A percentile compares a stretch with the other conserved stretches of the same genome.
These are phyloP conservation scores for Pseudisothecium myosuroides DNA, from an alignment of 225 moss, liverwort and hornwort genomes.

Conservation along the genomic window DNA sequence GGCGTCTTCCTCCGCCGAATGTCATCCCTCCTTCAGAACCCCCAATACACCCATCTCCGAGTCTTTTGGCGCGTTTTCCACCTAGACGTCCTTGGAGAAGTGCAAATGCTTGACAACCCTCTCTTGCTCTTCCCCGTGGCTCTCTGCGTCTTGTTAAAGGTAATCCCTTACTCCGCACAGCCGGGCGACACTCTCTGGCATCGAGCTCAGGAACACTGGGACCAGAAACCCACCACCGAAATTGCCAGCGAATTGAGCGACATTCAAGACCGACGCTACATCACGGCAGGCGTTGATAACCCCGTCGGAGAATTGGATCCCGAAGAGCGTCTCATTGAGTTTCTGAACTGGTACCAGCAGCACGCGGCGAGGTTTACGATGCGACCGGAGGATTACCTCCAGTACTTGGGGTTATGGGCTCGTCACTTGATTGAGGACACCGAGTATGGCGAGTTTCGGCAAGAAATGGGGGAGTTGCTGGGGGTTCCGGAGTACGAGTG, in stretches of 20 bases:
- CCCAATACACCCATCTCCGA: background rate
- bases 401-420: no score
- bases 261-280: background rate
- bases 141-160: background rate
- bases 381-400: background rate
- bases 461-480: background rate
- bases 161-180: background rate
- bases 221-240: background rate
- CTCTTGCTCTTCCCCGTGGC: background rate
- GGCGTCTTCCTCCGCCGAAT: background rate
- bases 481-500: background rate
- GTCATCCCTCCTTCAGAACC: background rate
- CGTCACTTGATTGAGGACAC: background rate
- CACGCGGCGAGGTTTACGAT: background rate
- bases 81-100: background rate
- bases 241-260: background rate
- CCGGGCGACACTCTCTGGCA: background rate
- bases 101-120: background rate
- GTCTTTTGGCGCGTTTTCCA: background rate
- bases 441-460: background rate
- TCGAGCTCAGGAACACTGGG: background rate
- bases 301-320: background rate
- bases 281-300: background rate
- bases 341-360: background rate
- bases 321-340: background rate